Evolutionary conservation across 1,284 basidiomycete species (phyloP), one percentile per base, ranked within the genome.

Genomic region (Boletus semigastroideus): DNA sequence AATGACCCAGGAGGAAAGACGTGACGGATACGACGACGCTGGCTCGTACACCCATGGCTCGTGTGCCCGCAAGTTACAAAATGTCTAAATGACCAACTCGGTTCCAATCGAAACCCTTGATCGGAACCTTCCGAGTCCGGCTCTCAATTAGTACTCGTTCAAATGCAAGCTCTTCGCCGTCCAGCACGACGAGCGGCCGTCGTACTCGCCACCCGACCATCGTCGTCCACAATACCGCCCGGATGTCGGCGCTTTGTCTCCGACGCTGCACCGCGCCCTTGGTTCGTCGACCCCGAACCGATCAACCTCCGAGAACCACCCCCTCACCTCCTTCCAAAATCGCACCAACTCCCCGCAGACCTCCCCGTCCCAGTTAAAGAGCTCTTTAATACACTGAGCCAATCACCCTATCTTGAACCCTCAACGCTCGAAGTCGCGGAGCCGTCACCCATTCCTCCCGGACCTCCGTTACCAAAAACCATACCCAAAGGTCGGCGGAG

Each of bases 1-100:
- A 17, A 11, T 45, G 54, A 87, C 88, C 88, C n/a, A 91, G 79
- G n/a, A 91, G 74, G 62, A 90, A 90, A 48, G 87, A 86, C 2
- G 87, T 90, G 49, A 80, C 76, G 67, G 80, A 87, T 53, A 90
- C 81, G 54, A 88, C 84, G 54, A 89, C 71, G 59, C 80, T 79
- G 56, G 85, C 79, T 57, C 88, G 80, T 52, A 87, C 71, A 56
- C 83, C 86, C 84, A 86, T 85, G 57, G 44, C 41, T 61, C 59
- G 54, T 51, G 60, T 66, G 17, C 28, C 13, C 4, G 10, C 13
- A 13, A 6, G 22, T 10, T 16, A 14, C 12, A n/a, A 1, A 27
- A 19, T 22, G 22, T 22, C 4, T 22, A 22, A n/a, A 22, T 22
- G 22, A 3, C 22, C 14, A 8, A 31, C 17, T 28, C 27, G 37